These are phyloP conservation scores for Neonectria punicea DNA, from an alignment of 2,329 filamentous ascomycete genomes.

Conservation along the genomic window DNA sequence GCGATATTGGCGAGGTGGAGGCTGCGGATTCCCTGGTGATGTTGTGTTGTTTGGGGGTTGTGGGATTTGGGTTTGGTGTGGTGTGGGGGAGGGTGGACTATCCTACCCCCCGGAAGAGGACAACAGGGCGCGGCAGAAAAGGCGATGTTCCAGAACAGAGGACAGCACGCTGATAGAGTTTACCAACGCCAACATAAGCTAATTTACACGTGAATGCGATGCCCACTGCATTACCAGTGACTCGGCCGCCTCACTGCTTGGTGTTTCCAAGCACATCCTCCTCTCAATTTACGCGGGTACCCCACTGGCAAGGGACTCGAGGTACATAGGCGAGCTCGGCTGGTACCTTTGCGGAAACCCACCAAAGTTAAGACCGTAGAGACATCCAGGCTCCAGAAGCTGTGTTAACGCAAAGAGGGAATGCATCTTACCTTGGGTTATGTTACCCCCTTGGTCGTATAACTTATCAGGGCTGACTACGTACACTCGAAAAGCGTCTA, in stretches of 20 bases:
- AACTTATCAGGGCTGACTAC: neutral
- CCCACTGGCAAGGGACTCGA: neutral
- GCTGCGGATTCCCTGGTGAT: neutral
- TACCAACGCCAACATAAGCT: no score
- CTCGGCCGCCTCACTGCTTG: neutral
- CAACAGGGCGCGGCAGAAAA: neutral
- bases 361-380: neutral
- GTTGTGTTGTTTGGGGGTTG: neutral
- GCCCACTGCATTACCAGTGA: neutral
- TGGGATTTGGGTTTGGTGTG: neutral
- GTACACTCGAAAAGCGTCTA: neutral
- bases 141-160: neutral
- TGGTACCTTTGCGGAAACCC: neutral
- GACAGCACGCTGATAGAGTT: neutral
- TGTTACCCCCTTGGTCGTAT: neutral
- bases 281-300: slow-evolving; percentile 3
- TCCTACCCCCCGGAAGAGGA: neutral
- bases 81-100: neutral
- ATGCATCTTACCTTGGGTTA: no score
- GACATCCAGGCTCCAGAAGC: neutral
- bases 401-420: neutral
- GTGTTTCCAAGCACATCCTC: slow-evolving; percentile 2
- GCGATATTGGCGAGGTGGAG: neutral
- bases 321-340: neutral
- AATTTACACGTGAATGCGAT: neutral